These are phyloP conservation scores for Claviceps humidiphila DNA, from an alignment of 2,329 filamentous ascomycete species.

Conservation along the genomic window DNA sequence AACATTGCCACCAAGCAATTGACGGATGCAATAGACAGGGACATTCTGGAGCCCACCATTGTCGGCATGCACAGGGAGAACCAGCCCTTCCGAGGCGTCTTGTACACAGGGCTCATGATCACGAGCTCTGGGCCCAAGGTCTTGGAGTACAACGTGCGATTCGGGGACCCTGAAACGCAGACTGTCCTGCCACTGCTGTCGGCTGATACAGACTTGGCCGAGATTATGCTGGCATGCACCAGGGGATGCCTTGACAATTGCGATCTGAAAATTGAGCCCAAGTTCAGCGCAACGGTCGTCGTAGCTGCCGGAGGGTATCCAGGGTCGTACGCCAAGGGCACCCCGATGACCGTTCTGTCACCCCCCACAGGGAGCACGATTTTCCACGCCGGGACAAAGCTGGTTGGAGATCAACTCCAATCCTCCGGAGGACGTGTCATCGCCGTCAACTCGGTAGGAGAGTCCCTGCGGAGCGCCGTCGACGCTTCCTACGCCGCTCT, in stretches of 20 bases:
- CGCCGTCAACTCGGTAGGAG: conserved; percentile 66
- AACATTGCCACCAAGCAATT: conserved; percentile 62
- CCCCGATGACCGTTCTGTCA: conserved; percentile 35
- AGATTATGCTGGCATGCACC: conserved; percentile 77
- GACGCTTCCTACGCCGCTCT: conserved; percentile 79
- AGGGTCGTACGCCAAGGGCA: conserved; percentile 71
- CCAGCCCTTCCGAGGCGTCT: conserved; percentile 57
- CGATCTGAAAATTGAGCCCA: conserved; percentile 50
- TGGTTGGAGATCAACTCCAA: conserved; percentile 49
- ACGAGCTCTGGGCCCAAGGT: conserved; percentile 68
- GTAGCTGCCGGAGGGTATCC: conserved; percentile 88
- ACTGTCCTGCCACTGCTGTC: conserved; percentile 69
- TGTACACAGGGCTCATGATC: conserved; percentile 89
- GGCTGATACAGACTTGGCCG: conserved; percentile 67
- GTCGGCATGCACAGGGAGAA: conserved; percentile 76
- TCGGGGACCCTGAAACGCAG: conserved; percentile 86
- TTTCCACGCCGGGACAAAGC: conserved; percentile 83
- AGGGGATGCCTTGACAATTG: conserved; percentile 60
- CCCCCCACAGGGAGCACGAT: conserved; percentile 44
- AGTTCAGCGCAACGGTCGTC: conserved; percentile 83
- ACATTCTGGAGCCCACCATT: conserved; percentile 76
- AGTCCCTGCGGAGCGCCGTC: conserved; percentile 68
- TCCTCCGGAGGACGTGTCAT: conserved; percentile 86
- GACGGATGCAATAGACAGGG: conserved; percentile 64
- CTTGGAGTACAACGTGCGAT: conserved; percentile 86